Percentiles rank a stretch among this genome's conserved stretches.
phyloP scores from a whole-genome alignment of 306 rosid species.

The Oemleria cerasiformis region DNA sequence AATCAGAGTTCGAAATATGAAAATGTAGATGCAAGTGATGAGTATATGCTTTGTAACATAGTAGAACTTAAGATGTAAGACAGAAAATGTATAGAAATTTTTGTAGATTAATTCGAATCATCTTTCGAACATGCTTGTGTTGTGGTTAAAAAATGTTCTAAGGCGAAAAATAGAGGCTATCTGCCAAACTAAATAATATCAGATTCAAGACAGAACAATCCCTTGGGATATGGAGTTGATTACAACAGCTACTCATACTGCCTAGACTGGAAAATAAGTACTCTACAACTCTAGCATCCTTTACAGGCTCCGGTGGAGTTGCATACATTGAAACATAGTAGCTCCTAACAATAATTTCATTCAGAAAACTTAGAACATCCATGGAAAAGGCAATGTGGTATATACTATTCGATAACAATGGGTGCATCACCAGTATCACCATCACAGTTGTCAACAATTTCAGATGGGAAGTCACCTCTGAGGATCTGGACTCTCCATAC shows the following conservation, averaged over 20 bases:
- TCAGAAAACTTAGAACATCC: neutral
- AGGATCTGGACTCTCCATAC: slow-evolving; percentile 58
- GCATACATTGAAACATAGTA: neutral
- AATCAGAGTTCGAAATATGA: neutral
- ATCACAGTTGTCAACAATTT: slow-evolving; percentile 16
- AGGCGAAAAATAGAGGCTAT: no score
- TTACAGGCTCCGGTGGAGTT: neutral
- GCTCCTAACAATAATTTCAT: neutral
- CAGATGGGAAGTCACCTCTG: slow-evolving; percentile 57
- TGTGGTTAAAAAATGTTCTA: neutral
- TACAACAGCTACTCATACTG: neutral
- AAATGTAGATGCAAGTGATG: neutral
- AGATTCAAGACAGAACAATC: no score
- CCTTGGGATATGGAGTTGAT: neutral
- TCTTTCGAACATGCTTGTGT: neutral
- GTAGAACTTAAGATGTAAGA: slow-evolving; percentile 1
- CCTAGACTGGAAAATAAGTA: neutral
- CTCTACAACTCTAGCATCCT: neutral
- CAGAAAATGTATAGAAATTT: neutral
- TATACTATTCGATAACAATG: slow-evolving; percentile 33
- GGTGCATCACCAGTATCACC: slow-evolving; percentile 32
- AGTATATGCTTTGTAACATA: neutral
- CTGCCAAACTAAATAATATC: no score
- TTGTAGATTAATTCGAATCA: neutral
- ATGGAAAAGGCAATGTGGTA: neutral